Percentiles rank a stretch among this genome's conserved stretches.
phyloP scores from a whole-genome alignment of 163 green algal species.

The Chlorella variabilis region DNA sequence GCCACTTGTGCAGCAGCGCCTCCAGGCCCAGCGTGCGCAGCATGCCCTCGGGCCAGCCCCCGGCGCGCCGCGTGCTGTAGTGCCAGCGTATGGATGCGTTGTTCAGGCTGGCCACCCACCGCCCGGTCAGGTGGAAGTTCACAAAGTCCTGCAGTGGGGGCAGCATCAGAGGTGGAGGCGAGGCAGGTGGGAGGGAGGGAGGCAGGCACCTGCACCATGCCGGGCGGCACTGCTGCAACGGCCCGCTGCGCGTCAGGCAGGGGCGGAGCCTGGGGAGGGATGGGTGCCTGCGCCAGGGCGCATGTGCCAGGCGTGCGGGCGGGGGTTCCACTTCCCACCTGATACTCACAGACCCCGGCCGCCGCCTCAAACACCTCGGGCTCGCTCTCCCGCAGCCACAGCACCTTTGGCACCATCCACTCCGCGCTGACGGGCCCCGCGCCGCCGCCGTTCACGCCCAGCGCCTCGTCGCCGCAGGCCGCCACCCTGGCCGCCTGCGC shows the following conservation, averaged over 20 bases:
- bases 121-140: conserved; percentile 77
- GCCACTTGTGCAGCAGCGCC: conserved; percentile 71
- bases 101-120: conserved; percentile 58
- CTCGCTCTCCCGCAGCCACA: conserved; percentile 81
- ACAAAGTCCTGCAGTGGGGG: conserved; percentile 70
- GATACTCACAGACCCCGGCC: conserved; percentile 68
- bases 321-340: too few relatives aligned
- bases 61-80: conserved; percentile 46
- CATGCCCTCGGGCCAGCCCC: conserved; percentile 61
- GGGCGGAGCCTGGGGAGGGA: too few relatives aligned
- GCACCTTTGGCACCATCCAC: conserved; percentile 87
- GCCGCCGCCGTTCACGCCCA: conserved; percentile 78
- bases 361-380: conserved; percentile 54
- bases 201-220: neutral
- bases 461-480: conserved; percentile 56
- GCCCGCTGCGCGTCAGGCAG: too few relatives aligned
- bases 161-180: neutral
- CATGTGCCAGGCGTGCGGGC: too few relatives aligned
- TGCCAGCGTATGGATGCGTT: conserved; percentile 82
- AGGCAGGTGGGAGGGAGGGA: neutral
- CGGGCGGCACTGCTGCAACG: too few relatives aligned
- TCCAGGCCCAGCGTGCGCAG: conserved; percentile 66
- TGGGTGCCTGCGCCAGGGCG: too few relatives aligned
- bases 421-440: conserved; percentile 75
- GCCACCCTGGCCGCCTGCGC: conserved; percentile 63